Evolutionary conservation across 2,329 filamentous ascomycete species (phyloP), one percentile per base, ranked within the genome.

Genomic region (Aspergillus quadricinctus): DNA sequence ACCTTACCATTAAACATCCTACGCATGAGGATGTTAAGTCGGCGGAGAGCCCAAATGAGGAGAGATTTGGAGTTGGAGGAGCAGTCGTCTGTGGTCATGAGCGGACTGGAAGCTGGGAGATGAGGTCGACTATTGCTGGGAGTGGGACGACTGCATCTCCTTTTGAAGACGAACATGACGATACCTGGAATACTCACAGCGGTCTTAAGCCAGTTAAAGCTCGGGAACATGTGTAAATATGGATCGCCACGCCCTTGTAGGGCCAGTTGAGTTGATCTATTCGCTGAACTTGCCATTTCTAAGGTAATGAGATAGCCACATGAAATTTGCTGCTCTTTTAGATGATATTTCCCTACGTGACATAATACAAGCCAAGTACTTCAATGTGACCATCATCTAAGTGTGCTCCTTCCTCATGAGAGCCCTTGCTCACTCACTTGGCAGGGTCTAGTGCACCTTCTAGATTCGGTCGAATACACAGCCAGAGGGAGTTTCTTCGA

Each of bases 71-170:
- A 5, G 51, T 56, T 10, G 58, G 55, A 19, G 60, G 51, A 10
- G 52, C 61, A 40, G 52, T 61, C 29, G 66, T 71, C 21, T 72
- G 71, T 17, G 75, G 76, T 1, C 78, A 84, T 65, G 82, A 84
- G 69, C 71, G 82, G 46, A 72, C 79, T 19, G 82, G 80, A 0
- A 84, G 82, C 57, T 85, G 83, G 83, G 83, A 85, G 65, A 67
- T 85, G 69, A 75, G 75, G 53, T 62, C 72, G 48, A 60, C 60
- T 48, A 50, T 53, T 43, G 53, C 60, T 28, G 59, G 60, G 19
- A 54, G 56, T 28, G 57, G 62, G 19, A 54, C 58, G 25, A 49
- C 57, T 6, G 56, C 56, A 61, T 72, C 70, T 52, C 80, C 78
- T 59, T 77, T 79, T 57, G 78, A 80, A 53, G 75, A 74, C 7